phyloP scores from a whole-genome alignment of 495 filamentous ascomycete species.

The Tuber brumale region DNA sequence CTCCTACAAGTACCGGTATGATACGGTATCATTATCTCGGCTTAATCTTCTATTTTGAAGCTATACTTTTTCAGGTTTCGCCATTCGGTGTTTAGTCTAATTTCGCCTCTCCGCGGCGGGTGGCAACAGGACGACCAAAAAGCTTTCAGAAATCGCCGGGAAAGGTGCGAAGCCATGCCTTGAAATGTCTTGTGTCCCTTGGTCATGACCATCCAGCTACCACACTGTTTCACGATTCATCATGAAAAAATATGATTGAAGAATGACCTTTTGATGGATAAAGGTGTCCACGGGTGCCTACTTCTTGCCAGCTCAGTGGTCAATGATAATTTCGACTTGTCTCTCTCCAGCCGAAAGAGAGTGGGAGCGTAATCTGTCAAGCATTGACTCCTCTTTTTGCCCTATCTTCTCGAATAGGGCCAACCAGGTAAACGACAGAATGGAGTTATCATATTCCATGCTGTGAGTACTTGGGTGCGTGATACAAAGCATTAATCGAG shows the following conservation, averaged over 20 bases:
- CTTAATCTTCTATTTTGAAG: background rate
- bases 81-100: background rate
- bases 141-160: background rate
- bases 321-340: slow-evolving; percentile 1
- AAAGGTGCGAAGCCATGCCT: background rate
- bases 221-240: background rate
- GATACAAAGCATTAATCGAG: background rate
- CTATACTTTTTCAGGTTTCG: background rate
- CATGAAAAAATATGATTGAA: background rate
- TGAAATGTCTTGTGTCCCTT: background rate
- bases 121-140: background rate
- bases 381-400: background rate
- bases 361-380: background rate
- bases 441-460: background rate
- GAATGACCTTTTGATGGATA: background rate
- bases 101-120: background rate
- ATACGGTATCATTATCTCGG: background rate
- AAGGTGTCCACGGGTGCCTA: background rate
- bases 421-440: background rate
- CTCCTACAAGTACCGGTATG: background rate
- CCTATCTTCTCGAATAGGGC: background rate
- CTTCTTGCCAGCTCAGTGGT: background rate
- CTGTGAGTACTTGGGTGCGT: background rate
- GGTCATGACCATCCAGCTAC: background rate
- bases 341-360: background rate